Evolutionary conservation across 1,284 basidiomycete genomes (phyloP), one percentile per base, ranked within the genome.

Genomic region (Mycena sp.): DNA sequence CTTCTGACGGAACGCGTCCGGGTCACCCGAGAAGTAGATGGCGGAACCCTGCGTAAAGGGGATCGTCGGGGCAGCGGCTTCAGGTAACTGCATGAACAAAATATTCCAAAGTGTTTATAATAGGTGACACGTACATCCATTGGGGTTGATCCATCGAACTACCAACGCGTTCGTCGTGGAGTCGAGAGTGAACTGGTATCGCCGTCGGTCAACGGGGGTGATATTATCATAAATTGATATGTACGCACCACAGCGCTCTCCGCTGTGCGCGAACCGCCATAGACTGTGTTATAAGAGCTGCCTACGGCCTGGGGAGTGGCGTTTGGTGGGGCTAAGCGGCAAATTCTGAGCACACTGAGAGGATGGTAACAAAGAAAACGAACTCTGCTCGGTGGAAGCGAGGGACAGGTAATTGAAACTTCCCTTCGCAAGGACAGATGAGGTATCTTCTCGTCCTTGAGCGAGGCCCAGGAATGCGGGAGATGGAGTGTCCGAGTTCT

Each of bases 181-280:
- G 40, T 65, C 51, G 29, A 46, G 1, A 10, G 55, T 62, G 60
- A 59, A 65, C 63, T 65, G 12, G 26, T 46, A 16, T 29, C 21
- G 10, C 48, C 17, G 19, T 5, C 6, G 3, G 25, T 21, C 16
- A 38, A 12, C 21, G n/a, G 10, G 19, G 9, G n/a, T n/a, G n/a
- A n/a, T 9, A 2, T 26, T 23, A n/a, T 9, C 26, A 28, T 2
- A 32, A 10, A 40, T 17, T n/a, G 25, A 19, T 6, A 23, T 4
- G 26, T 7, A 65, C 64, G 29, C 14, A 65, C 64, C 45, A 66
- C 64, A 51, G 61, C 56, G 25, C 64, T 66, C 37, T 63, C 64
- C 16, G 60, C 46, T 10, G 29, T n/a, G 21, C 25, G n/a, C 10
- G 35, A 14, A 7, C 55, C 46, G 38, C 59, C 45, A 28, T 46